phyloP scores from a whole-genome alignment of 2,329 filamentous ascomycete genomes.

The Herpotrichia juniperi region DNA sequence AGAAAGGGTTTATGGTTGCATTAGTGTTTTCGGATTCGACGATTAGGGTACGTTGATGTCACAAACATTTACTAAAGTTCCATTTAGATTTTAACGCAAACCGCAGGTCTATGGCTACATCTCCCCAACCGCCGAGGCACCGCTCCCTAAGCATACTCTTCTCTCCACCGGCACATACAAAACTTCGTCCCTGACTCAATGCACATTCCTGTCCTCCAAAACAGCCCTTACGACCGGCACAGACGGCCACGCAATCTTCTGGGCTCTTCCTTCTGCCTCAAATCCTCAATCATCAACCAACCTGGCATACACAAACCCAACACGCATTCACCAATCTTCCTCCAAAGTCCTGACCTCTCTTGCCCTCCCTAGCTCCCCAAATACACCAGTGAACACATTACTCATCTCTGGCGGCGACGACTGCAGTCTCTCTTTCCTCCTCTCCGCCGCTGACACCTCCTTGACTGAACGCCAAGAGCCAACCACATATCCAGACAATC shows the following conservation, averaged over 20 bases:
- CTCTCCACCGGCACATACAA: conserved; percentile 51
- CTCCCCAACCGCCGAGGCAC: conserved; percentile 17
- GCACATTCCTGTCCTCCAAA: conserved; percentile 44
- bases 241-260: conserved; percentile 76
- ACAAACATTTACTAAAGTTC: not conserved
- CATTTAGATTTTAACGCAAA: conserved; percentile 16
- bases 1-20: conserved; percentile 62
- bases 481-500: conserved; percentile 24
- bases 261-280: conserved; percentile 49
- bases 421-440: conserved; percentile 69
- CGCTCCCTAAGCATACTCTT: conserved; percentile 47
- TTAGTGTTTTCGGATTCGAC: conserved; percentile 86
- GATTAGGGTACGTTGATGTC: conserved; percentile 58
- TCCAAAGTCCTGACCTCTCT: conserved; percentile 65
- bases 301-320: conserved; percentile 28
- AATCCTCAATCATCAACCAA: conserved; percentile 16
- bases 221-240: conserved; percentile 74
- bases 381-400: conserved; percentile 46
- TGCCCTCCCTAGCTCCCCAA: conserved; percentile 26
- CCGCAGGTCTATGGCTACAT: conserved; percentile 53
- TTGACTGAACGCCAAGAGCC: conserved; percentile 12
- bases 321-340: conserved; percentile 74
- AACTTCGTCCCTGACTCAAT: conserved; percentile 73
- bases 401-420: conserved; percentile 87
- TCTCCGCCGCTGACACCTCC: conserved; percentile 1